phyloP scores from a whole-genome alignment of 2,329 filamentous ascomycete genomes.

The Xylariales sp. region DNA sequence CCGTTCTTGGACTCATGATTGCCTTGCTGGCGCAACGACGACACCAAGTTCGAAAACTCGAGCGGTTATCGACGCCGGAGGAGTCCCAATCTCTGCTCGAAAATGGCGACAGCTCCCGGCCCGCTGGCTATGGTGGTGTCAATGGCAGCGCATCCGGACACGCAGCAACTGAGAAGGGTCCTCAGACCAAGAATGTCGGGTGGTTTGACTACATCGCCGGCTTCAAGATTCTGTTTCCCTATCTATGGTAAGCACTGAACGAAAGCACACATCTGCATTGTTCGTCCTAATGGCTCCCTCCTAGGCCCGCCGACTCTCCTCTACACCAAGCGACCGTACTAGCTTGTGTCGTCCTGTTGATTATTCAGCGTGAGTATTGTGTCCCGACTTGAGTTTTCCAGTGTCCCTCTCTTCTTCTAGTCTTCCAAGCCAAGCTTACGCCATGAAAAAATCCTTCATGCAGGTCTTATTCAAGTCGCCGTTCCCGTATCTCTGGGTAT shows the following conservation, averaged over 20 bases:
- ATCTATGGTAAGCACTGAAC: conserved; percentile 35
- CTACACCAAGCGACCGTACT: conserved; percentile 35
- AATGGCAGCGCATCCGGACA: conserved; percentile 7
- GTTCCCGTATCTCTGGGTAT: conserved; percentile 37
- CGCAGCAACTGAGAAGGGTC: conserved; percentile 2
- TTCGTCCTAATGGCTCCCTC: no score
- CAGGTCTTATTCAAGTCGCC: conserved; percentile 38
- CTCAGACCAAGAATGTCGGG: conserved; percentile 2
- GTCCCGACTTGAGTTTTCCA: no score
- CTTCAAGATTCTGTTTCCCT: conserved; percentile 39
- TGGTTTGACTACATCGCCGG: conserved; percentile 44
- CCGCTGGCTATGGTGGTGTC: conserved; percentile 21
- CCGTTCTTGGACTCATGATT: conserved; percentile 29
- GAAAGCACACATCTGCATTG: no score
- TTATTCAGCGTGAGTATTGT: conserved; percentile 37
- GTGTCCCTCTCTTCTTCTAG: no score
- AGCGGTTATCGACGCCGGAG: conserved; percentile 24
- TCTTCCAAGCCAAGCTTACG: no score
- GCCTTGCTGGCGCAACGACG: conserved; percentile 23
- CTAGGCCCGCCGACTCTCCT: conserved; percentile 33
- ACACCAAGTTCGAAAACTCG: conserved; percentile 22
- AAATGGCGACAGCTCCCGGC: conserved; percentile 29
- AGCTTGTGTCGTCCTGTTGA: conserved; percentile 33
- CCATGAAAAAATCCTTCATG: no score
- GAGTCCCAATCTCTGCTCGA: conserved; percentile 35